Percentiles rank a stretch among this genome's conserved stretches.
Evolutionary conservation across 129 eudicot genomes (phyloP).

Genomic region (Escallonia herrerae): DNA sequence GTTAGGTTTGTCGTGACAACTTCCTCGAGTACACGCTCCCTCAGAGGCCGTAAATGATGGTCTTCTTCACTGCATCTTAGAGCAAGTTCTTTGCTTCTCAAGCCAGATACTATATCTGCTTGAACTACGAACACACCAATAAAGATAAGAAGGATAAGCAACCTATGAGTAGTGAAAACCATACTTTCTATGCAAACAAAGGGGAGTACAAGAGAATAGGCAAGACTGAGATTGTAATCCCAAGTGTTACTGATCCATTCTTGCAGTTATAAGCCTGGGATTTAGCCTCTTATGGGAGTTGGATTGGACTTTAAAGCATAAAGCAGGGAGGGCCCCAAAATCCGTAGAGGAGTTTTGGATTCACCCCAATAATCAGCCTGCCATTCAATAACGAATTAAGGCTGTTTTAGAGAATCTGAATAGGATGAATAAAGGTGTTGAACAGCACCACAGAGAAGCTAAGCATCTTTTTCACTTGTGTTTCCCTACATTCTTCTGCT

Average conservation of each 20-base stretch:
- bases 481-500: conserved; percentile 33
- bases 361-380: conserved; percentile 65
- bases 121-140: conserved; percentile 39
- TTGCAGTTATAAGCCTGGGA: conserved; percentile 20
- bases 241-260: conserved; percentile 26
- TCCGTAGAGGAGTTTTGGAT: conserved; percentile 50
- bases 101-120: conserved; percentile 35
- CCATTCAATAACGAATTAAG: conserved; percentile 45
- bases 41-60: conserved; percentile 2
- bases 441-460: conserved; percentile 77
- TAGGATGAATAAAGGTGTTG: conserved; percentile 59
- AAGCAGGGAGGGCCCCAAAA: conserved; percentile 58
- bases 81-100: conserved; percentile 30
- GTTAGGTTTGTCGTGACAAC: conserved; percentile 25
- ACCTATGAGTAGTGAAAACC: conserved; percentile 31
- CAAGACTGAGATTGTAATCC: conserved; percentile 24
- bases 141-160: conserved; percentile 43
- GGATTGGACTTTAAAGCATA: conserved; percentile 44
- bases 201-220: conserved; percentile 16
- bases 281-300: conserved; percentile 21
- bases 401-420: conserved; percentile 71
- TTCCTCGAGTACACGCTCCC: conserved; percentile 33
- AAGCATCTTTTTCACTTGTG: conserved; percentile 65
- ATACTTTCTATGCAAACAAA: conserved; percentile 32
- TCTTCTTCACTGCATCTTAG: conserved; percentile 21